These are phyloP conservation scores for Xylaria sp. DNA, from an alignment of 2,329 filamentous ascomycete genomes.

Conservation along the genomic window DNA sequence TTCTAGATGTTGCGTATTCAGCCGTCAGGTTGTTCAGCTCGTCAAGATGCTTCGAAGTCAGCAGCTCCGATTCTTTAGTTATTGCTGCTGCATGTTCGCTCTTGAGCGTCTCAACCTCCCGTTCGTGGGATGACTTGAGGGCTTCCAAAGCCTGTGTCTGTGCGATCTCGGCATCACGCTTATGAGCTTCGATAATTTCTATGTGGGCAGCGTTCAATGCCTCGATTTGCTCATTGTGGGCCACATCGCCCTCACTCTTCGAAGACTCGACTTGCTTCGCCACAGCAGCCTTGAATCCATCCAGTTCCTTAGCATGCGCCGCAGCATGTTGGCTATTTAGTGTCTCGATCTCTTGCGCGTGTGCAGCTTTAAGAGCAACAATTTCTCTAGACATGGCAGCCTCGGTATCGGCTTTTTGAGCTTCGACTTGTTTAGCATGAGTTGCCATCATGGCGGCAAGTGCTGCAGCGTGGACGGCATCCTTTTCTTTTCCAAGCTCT, in stretches of 20 bases:
- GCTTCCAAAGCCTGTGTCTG: constrained; percentile 46
- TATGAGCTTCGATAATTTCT: constrained; percentile 49
- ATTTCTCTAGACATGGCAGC: constrained; percentile 45
- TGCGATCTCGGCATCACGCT: constrained; percentile 46
- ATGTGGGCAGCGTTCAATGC: constrained; percentile 48
- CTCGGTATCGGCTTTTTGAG: constrained; percentile 44
- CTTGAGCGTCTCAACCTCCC: constrained; percentile 44
- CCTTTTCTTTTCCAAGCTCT: constrained; percentile 41
- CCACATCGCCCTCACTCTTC: constrained; percentile 47
- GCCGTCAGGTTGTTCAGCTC: constrained; percentile 43
- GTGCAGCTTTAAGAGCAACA: constrained; percentile 44
- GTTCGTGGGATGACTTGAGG: constrained; percentile 46
- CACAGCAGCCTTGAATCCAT: constrained; percentile 48
- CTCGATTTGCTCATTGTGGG: constrained; percentile 47
- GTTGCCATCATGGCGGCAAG: constrained; percentile 44
- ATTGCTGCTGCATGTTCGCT: constrained; percentile 44
- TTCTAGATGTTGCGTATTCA: constrained; percentile 42
- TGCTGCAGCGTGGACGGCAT: constrained; percentile 42
- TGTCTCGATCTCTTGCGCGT: constrained; percentile 47
- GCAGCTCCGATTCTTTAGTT: constrained; percentile 43
- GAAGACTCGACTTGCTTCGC: constrained; percentile 50
- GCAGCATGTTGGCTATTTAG: constrained; percentile 47
- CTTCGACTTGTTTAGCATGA: constrained; percentile 46
- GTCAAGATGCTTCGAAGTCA: constrained; percentile 41
- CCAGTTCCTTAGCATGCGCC: constrained; percentile 48